phyloP scores from a whole-genome alignment of 2,329 filamentous ascomycete genomes.

The Diaporthe australafricana region DNA sequence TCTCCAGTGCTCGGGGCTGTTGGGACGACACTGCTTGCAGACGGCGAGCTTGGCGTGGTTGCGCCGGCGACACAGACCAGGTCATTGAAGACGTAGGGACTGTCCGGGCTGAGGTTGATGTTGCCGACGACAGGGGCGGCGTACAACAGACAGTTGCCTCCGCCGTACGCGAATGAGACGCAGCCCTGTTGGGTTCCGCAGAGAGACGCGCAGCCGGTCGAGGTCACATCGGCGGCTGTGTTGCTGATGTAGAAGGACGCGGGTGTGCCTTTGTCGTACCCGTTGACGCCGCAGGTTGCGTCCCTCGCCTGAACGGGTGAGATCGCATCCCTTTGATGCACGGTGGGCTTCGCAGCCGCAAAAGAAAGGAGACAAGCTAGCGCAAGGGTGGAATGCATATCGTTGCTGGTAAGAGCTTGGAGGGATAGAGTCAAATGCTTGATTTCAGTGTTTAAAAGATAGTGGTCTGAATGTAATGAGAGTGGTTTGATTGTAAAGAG shows the following conservation, averaged over 20 bases:
- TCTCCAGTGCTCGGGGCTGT: background rate
- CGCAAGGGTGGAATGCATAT: background rate
- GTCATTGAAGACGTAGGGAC: background rate
- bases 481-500: too few species aligned
- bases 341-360: background rate
- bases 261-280: background rate
- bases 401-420: too few species aligned
- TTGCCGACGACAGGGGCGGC: background rate
- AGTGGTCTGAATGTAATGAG: too few species aligned
- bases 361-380: background rate
- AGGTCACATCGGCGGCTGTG: background rate
- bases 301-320: background rate
- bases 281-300: background rate
- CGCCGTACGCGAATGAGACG: constrained; percentile 6
- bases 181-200: background rate
- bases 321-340: background rate
- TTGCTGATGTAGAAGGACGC: constrained; percentile 1
- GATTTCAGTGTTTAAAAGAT: too few species aligned
- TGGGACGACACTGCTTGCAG: background rate
- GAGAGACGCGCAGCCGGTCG: background rate
- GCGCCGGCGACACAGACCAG: background rate
- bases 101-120: background rate
- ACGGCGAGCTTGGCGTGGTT: background rate
- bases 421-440: background rate
- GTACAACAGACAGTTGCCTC: background rate